These are phyloP conservation scores for Colletotrichum sojae DNA, from an alignment of 2,329 filamentous ascomycete species.

Conservation along the genomic window DNA sequence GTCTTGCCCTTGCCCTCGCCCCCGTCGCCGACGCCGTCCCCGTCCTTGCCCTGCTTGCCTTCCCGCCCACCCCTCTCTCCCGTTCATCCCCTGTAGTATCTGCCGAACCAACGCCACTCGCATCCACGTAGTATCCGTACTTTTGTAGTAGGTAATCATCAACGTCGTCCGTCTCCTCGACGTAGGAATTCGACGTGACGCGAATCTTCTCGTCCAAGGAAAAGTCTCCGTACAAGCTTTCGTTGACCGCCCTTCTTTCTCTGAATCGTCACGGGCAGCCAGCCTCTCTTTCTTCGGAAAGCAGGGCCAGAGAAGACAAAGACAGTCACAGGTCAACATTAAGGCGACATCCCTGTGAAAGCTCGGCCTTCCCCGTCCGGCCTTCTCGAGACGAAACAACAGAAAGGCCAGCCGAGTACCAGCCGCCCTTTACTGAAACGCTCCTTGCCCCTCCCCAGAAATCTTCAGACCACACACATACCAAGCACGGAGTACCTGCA, in stretches of 20 bases:
- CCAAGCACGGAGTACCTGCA: not conserved
- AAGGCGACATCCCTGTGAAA: not conserved
- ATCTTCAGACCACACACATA: constrained; percentile 2
- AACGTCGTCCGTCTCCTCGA: not conserved
- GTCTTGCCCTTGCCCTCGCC: constrained; percentile 17
- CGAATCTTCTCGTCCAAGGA: too few relatives aligned
- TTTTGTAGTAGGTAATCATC: not conserved
- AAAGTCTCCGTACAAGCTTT: constrained; percentile 34
- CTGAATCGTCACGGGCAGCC: constrained; percentile 7
- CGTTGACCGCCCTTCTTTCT: not conserved
- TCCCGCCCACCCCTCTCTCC: constrained; percentile 29
- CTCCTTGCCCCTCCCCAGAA: not conserved
- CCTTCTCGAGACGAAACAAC: constrained; percentile 27
- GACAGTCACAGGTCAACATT: not conserved
- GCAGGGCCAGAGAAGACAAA: not conserved
- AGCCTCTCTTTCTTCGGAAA: constrained; percentile 6
- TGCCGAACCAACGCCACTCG: constrained; percentile 18
- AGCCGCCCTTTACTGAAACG: constrained; percentile 29
- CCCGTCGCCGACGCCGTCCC: constrained; percentile 16
- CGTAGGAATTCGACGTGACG: too few relatives aligned
- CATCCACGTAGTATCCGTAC: not conserved
- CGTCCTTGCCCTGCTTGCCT: constrained; percentile 22
- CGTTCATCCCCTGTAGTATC: constrained; percentile 30
- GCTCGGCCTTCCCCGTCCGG: constrained; percentile 7
- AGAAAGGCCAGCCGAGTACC: constrained; percentile 34